Evolutionary conservation across 2,329 filamentous ascomycete species (phyloP).

Genomic region (Colletotrichum euphorbiae): DNA sequence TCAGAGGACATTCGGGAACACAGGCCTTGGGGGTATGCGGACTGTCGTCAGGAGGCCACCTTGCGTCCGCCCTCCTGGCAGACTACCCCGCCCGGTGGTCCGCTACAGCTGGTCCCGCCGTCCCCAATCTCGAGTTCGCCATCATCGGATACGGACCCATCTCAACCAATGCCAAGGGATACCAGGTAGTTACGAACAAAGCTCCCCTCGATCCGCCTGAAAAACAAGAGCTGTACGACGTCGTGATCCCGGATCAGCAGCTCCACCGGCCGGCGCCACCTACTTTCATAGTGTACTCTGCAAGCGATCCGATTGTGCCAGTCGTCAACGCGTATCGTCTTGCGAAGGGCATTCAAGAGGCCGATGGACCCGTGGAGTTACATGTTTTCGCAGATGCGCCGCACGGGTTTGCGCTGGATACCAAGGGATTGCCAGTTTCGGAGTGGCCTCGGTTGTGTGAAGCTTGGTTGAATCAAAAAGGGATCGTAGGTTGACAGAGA

Average conservation of each 20-base stretch:
- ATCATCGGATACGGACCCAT: conserved; percentile 44
- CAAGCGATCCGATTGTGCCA: conserved; percentile 41
- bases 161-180: conserved; percentile 42
- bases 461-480: conserved; percentile 40
- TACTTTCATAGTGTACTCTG: conserved; percentile 42
- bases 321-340: conserved; percentile 43
- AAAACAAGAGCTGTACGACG: conserved; percentile 42
- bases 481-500: not conserved
- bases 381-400: conserved; percentile 42
- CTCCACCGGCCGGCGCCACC: conserved; percentile 38
- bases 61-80: conserved; percentile 41
- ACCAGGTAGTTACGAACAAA: conserved; percentile 41
- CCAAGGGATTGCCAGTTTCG: conserved; percentile 39
- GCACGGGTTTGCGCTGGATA: conserved; percentile 42
- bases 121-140: conserved; percentile 38
- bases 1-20: conserved; percentile 3
- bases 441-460: conserved; percentile 40
- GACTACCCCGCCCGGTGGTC: conserved; percentile 41
- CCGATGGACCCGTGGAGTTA: conserved; percentile 39
- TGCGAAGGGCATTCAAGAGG: conserved; percentile 36
- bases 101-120: conserved; percentile 17
- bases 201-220: conserved; percentile 41
- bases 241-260: conserved; percentile 42
- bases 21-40: conserved; percentile 39
- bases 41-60: conserved; percentile 42